Base-by-base conservation (phyloP, 192 early-diverging fungal genomes). In the Geranomyces michiganensis region DNA sequence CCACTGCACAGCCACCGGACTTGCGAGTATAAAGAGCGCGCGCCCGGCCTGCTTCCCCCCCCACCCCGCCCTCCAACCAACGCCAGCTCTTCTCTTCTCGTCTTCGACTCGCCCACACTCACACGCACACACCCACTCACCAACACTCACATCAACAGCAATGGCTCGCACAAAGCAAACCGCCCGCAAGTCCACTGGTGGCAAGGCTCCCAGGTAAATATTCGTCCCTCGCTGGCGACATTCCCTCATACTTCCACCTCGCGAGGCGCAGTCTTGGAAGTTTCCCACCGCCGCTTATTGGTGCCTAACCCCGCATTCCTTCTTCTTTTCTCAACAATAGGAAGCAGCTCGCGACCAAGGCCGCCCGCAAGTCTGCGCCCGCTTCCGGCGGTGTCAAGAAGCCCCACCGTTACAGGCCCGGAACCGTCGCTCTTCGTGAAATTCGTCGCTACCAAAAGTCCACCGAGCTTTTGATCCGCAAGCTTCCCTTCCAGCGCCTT, bases 141-240 rank as follows among this genome's bases (percentile, higher is more conserved):
- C 44, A 67, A 30, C 62, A 64, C 41, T 10, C 62, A 15, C 32
- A 31, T 24, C 30, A 64, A 6, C 31, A 26, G 67, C 64, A 68
- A 90, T 89, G 87, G 87, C 89, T 65, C 81, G 90, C 71, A 91
- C 90, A 76, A 92, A 97, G 89, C 96, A 98, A 82, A 98, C 95
- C 60, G 95, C 96, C 56, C 92, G 96, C 83, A 98, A 98, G 85
- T 97, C 95, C 51, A 98, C 96, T 72, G 96, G 96, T 82, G 96
- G 96, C 76, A 98, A 98, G 84, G 96, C 95, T 29, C 95, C 95
- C n/a, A n/a, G 45, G n/a, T n/a, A n/a, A n/a, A n/a, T n/a, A n/a
- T n/a, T n/a, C n/a, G n/a, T n/a, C n/a, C n/a, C n/a, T n/a, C n/a
- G n/a, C n/a, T n/a, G n/a, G n/a, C n/a, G n/a, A n/a, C n/a, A n/a